Conservation (phyloP, 371 early-diverging fungal species). For the Paraphysoderma sedebokerense region DNA sequence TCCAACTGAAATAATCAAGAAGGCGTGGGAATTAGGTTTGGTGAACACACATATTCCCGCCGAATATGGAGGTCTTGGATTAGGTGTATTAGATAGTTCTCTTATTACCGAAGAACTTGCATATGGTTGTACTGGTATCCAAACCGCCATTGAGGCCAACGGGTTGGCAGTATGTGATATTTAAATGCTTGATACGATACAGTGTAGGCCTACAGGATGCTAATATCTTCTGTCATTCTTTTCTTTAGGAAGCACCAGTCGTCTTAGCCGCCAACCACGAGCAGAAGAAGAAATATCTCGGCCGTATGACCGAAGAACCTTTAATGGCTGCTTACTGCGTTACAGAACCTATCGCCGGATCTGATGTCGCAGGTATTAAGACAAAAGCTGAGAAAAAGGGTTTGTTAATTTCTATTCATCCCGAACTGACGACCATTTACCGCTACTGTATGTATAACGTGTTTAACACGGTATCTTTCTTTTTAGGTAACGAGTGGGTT, state of each 20-base stretch:
- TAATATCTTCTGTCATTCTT: not conserved
- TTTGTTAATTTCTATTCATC: too few species aligned
- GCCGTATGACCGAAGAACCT: slow-evolving; percentile 87
- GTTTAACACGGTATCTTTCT: too few species aligned
- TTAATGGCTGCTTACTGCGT: slow-evolving; percentile 87
- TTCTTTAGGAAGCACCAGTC: slow-evolving; percentile 58
- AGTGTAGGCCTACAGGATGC: not conserved
- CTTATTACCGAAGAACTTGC: slow-evolving; percentile 75
- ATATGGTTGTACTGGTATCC: slow-evolving; percentile 92
- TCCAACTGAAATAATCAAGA: slow-evolving; percentile 73
- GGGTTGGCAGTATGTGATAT: slow-evolving; percentile 53
- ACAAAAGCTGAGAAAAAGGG: slow-evolving; percentile 32
- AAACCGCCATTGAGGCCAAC: slow-evolving; percentile 94
- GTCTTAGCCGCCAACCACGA: slow-evolving; percentile 67
- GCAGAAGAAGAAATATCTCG: slow-evolving; percentile 80
- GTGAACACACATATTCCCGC: slow-evolving; percentile 82
- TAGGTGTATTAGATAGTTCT: slow-evolving; percentile 63
- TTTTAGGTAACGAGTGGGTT: slow-evolving; percentile 14
- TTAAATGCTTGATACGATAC: not conserved
- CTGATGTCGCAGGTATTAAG: slow-evolving; percentile 28
- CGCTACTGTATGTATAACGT: too few species aligned
- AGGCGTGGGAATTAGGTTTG: slow-evolving; percentile 91
- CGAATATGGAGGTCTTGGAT: slow-evolving; percentile 71
- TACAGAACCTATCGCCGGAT: slow-evolving; percentile 37
- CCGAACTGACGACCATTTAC: too few species aligned